These are phyloP conservation scores for Chlorella ohadii DNA, from an alignment of 139 green algal species.

Conservation along the genomic window DNA sequence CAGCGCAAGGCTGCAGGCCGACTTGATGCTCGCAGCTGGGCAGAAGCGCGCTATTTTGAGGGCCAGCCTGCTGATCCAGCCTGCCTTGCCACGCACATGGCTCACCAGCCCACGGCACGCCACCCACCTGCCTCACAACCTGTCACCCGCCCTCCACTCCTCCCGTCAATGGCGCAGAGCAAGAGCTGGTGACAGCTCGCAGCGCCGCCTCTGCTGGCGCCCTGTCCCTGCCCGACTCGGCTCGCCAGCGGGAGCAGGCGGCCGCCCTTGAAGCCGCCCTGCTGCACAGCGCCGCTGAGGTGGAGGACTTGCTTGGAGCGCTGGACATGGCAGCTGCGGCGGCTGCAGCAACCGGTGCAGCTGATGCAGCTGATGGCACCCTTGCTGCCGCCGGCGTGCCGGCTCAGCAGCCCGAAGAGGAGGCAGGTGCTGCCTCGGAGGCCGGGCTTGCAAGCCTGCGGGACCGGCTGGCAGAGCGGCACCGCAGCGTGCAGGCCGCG, in stretches of 20 bases:
- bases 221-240: not conserved
- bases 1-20: too few relatives aligned
- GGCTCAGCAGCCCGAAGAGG: not conserved
- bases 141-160: too few relatives aligned
- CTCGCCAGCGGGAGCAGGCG: conserved; percentile 11
- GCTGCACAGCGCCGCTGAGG: conserved; percentile 21
- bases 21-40: too few relatives aligned
- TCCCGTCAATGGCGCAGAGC: too few relatives aligned
- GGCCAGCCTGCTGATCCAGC: too few relatives aligned
- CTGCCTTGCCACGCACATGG: too few relatives aligned
- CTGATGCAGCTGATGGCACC: not conserved
- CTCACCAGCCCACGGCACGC: too few relatives aligned
- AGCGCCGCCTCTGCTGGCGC: not conserved
- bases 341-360: not conserved
- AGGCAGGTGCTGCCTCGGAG: not conserved
- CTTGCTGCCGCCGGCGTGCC: not conserved
- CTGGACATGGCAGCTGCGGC: not conserved
- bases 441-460: not conserved
- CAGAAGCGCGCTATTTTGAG: too few relatives aligned
- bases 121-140: too few relatives aligned
- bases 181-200: too few relatives aligned
- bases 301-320: conserved; percentile 12
- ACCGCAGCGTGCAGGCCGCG: not conserved
- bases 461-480: not conserved
- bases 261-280: conserved; percentile 2